A percentile compares a stretch with the other conserved stretches of the same genome.
These are phyloP conservation scores for Cystobasidium pallidum DNA, from an alignment of 1,284 basidiomycete genomes.

Conservation along the genomic window DNA sequence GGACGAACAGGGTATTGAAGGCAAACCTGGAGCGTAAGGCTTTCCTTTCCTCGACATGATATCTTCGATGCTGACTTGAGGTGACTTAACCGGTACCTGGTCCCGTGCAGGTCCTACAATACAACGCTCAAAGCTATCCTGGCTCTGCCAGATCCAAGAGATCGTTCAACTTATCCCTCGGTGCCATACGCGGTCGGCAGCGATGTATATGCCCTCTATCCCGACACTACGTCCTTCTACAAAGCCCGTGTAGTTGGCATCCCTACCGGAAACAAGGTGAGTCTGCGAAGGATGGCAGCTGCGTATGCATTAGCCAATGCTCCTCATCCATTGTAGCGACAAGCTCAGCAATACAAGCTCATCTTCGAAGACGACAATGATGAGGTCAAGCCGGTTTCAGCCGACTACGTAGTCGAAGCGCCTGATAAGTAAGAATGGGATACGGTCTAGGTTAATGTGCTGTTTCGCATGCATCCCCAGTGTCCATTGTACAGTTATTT, in stretches of 20 bases:
- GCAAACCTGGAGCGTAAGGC: conserved; percentile 37
- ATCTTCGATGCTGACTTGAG: background rate
- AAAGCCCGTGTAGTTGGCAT: conserved; percentile 56
- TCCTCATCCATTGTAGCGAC: background rate
- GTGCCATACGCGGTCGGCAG: conserved; percentile 57
- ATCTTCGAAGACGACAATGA: conserved; percentile 54
- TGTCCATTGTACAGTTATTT: background rate
- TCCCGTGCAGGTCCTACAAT: conserved; percentile 55
- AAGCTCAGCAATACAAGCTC: conserved; percentile 49
- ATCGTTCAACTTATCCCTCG: conserved; percentile 56
- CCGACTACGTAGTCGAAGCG: conserved; percentile 48
- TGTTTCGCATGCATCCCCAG: background rate
- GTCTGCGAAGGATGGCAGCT: too few relatives aligned
- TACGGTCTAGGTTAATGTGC: background rate
- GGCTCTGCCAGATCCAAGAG: conserved; percentile 58
- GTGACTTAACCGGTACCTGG: background rate
- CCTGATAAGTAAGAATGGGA: background rate
- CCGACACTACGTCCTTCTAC: conserved; percentile 62
- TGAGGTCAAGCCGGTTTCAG: conserved; percentile 42
- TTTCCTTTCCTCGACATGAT: conserved; percentile 11
- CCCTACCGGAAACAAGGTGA: conserved; percentile 49
- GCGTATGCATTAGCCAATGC: background rate
- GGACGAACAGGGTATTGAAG: conserved; percentile 41
- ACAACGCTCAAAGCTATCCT: conserved; percentile 59
- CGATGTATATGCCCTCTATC: conserved; percentile 60